These are phyloP conservation scores for Leccinum brunneo-olivaceum DNA, from an alignment of 1,284 basidiomycete genomes.

Conservation along the genomic window DNA sequence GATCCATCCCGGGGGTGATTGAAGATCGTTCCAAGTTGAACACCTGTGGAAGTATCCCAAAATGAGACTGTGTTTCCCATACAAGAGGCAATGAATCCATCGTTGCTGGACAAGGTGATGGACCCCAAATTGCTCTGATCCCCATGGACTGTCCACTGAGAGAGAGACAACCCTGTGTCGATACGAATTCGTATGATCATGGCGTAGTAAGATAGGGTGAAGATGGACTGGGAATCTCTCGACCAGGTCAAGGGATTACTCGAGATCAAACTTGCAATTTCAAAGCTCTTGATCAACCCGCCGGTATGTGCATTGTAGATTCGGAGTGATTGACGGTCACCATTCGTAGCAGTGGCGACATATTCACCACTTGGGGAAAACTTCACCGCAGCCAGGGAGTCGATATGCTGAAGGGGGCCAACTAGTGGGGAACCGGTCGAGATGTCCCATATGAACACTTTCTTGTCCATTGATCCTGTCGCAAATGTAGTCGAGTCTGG, in stretches of 20 bases:
- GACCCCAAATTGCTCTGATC: neutral
- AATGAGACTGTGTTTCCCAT: neutral
- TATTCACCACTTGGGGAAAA: neutral
- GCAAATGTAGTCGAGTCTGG: conserved; percentile 2
- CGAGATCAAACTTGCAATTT: neutral
- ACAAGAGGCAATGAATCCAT: neutral
- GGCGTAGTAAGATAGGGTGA: neutral
- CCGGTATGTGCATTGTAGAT: neutral
- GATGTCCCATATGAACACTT: neutral
- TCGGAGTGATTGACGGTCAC: no score
- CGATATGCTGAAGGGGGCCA: neutral
- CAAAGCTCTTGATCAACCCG: neutral
- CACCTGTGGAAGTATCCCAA: neutral
- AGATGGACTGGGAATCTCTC: neutral
- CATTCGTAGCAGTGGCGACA: no score
- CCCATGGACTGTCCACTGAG: neutral
- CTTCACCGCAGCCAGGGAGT: neutral
- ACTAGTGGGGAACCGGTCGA: neutral
- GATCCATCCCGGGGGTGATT: neutral
- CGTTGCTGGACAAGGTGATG: neutral
- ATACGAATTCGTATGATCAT: neutral
- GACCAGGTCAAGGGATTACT: neutral
- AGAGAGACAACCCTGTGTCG: neutral
- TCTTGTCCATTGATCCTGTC: neutral
- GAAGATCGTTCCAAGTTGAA: neutral